These are phyloP conservation scores for Diaporthe aspalathi DNA, from an alignment of 2,329 filamentous ascomycete genomes.

Conservation along the genomic window DNA sequence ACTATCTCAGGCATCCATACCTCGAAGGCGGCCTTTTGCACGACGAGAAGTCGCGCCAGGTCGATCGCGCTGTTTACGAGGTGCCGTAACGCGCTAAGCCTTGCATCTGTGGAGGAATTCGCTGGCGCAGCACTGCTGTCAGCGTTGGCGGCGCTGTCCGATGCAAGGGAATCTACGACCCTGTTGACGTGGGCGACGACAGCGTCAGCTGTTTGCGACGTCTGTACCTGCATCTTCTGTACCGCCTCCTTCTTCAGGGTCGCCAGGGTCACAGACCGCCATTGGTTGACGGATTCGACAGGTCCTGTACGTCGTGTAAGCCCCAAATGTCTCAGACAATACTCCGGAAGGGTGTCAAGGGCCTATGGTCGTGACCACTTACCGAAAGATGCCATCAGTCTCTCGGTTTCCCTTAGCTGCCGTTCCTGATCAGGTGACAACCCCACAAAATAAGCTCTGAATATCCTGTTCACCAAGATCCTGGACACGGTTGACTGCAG, in stretches of 20 bases:
- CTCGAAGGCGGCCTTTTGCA: conserved; percentile 69
- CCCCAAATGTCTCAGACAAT: background rate
- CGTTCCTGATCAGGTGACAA: conserved; percentile 64
- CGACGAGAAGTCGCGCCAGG: conserved; percentile 65
- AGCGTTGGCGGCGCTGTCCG: conserved; percentile 45
- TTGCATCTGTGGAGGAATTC: conserved; percentile 52
- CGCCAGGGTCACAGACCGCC: conserved; percentile 73
- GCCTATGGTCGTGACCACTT: conserved; percentile 35
- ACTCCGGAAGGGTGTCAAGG: conserved; percentile 18
- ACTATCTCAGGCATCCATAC: conserved; percentile 66
- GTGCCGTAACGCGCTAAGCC: conserved; percentile 64
- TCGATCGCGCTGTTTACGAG: conserved; percentile 66
- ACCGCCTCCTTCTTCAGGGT: conserved; percentile 66
- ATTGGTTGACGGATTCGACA: conserved; percentile 69
- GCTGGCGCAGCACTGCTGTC: conserved; percentile 32
- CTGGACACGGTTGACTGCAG: conserved; percentile 71
- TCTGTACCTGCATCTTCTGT: conserved; percentile 59
- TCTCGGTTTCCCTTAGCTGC: conserved; percentile 62
- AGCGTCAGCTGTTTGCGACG: conserved; percentile 54
- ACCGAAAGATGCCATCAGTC: conserved; percentile 57
- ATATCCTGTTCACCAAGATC: conserved; percentile 70
- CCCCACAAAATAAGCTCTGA: conserved; percentile 73
- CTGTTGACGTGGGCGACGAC: conserved; percentile 60
- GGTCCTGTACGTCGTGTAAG: conserved; percentile 51
- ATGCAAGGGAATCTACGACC: conserved; percentile 63